These are phyloP conservation scores for Irpex sp. DNA, from an alignment of 1,284 basidiomycete genomes.

Conservation along the genomic window DNA sequence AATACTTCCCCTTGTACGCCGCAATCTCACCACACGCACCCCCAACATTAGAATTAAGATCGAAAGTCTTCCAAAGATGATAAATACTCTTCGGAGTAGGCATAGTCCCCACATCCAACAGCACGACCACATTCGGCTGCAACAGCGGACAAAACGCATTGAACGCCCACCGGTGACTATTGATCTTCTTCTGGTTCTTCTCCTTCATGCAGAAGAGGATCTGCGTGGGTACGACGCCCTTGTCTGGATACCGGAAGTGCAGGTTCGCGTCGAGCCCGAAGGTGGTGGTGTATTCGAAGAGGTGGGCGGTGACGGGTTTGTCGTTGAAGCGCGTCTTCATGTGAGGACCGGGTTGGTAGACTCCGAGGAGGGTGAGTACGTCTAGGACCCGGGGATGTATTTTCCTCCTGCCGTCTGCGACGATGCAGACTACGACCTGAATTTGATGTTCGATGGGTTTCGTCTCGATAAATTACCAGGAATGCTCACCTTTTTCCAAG, in stretches of 20 bases:
- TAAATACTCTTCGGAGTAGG: slow-evolving; percentile 87
- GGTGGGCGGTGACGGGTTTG: slow-evolving; percentile 86
- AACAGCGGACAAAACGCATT: slow-evolving; percentile 80
- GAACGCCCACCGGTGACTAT: slow-evolving; percentile 95
- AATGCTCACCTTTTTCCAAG: slow-evolving; percentile 87
- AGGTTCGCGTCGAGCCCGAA: slow-evolving; percentile 87
- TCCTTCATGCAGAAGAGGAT: slow-evolving; percentile 94
- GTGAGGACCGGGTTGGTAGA: slow-evolving; percentile 74
- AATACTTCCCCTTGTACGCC: slow-evolving; percentile 87
- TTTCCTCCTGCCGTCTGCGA: slow-evolving; percentile 92
- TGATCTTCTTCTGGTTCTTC: slow-evolving; percentile 95
- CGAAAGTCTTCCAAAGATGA: slow-evolving; percentile 94
- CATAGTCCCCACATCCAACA: slow-evolving; percentile 92
- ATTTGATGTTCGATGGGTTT: neutral
- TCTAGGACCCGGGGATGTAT: slow-evolving; percentile 93
- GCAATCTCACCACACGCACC: slow-evolving; percentile 97
- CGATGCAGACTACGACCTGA: slow-evolving; percentile 92
- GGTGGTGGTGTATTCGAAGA: slow-evolving; percentile 95
- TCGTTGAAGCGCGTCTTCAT: slow-evolving; percentile 92
- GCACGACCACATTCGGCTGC: slow-evolving; percentile 85
- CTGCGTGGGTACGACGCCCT: slow-evolving; percentile 91
- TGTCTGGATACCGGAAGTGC: slow-evolving; percentile 93
- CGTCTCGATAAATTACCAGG: neutral
- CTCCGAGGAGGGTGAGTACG: slow-evolving; percentile 79
- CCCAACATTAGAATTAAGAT: slow-evolving; percentile 88